A percentile compares a stretch with the other conserved stretches of the same genome.
phyloP scores from a whole-genome alignment of 371 early-diverging fungal genomes.

The Saksenaea vasiformis region DNA sequence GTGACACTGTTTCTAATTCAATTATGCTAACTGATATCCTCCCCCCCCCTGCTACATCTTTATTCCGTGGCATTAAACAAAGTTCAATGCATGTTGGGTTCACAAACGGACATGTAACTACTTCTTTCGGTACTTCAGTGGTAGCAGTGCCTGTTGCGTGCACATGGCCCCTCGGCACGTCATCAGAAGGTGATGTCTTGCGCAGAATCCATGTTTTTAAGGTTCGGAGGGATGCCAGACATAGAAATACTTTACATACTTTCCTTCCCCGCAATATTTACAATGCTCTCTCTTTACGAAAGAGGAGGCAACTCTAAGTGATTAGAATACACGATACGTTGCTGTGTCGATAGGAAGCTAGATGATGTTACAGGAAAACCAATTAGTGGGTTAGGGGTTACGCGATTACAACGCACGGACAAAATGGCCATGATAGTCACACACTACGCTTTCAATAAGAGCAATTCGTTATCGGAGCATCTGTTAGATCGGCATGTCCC shows the following conservation, averaged over 20 bases:
- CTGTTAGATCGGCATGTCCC: neutral
- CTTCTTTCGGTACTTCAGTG: too few relatives aligned
- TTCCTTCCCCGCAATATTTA: neutral
- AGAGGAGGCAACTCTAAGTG: too few relatives aligned
- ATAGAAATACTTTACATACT: neutral
- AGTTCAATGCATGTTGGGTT: too few relatives aligned
- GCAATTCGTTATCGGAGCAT: neutral
- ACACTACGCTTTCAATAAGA: neutral
- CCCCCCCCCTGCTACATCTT: too few relatives aligned
- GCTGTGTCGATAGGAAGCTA: too few relatives aligned
- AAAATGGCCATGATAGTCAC: neutral
- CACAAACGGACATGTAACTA: too few relatives aligned
- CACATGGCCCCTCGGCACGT: too few relatives aligned
- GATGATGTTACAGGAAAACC: neutral
- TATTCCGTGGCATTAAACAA: too few relatives aligned
- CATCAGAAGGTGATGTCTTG: neutral
- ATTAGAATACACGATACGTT: too few relatives aligned
- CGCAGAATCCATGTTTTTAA: neutral
- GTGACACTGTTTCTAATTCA: too few relatives aligned
- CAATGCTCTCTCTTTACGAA: neutral
- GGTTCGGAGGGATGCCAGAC: neutral
- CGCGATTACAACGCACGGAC: neutral
- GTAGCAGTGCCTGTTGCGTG: too few relatives aligned
- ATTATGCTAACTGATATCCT: too few relatives aligned
- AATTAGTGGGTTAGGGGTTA: neutral